Evolutionary conservation across 2,329 filamentous ascomycete genomes (phyloP).

Genomic region (Xylaria sp.): DNA sequence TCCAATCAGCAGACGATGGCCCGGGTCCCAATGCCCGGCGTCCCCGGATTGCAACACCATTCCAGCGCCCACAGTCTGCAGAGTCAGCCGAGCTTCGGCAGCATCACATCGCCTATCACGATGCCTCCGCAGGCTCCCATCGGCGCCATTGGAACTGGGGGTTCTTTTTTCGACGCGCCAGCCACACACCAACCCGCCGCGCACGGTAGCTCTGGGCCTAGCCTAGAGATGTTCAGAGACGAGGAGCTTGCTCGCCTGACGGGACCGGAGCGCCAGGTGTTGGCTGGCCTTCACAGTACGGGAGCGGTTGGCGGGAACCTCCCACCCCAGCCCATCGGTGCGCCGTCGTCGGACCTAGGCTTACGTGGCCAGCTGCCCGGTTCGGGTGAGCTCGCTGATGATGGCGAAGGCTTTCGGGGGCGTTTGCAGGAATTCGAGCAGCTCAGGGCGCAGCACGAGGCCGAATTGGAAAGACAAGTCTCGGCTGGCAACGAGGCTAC

Average conservation of each 20-base stretch:
- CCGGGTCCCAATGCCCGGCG: constrained; percentile 68
- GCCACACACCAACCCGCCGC: constrained; percentile 45
- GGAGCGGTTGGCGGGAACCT: constrained; percentile 38
- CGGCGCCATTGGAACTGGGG: constrained; percentile 61
- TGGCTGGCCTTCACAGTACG: constrained; percentile 46
- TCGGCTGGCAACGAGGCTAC: constrained; percentile 23
- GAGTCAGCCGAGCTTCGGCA: constrained; percentile 95
- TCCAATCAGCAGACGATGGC: constrained; percentile 81
- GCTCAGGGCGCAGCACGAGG: constrained; percentile 72
- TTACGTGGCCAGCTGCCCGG: constrained; percentile 53
- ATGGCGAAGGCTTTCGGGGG: constrained; percentile 65
- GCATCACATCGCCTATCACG: constrained; percentile 83
- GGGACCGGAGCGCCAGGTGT: constrained; percentile 55
- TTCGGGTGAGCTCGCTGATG: constrained; percentile 54
- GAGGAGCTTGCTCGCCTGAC: constrained; percentile 74
- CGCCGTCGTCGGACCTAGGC: constrained; percentile 41
- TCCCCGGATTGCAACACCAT: constrained; percentile 77
- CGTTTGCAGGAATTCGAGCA: constrained; percentile 84
- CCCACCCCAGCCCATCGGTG: constrained; percentile 44
- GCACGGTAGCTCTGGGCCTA: constrained; percentile 48
- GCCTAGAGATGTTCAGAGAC: constrained; percentile 62
- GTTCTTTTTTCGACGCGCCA: constrained; percentile 70
- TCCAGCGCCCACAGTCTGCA: constrained; percentile 94
- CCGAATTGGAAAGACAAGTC: constrained; percentile 44
- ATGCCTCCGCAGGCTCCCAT: constrained; percentile 57